Base-by-base conservation (phyloP, 148 eudicot species). In the Suaeda aralocaspica region DNA sequence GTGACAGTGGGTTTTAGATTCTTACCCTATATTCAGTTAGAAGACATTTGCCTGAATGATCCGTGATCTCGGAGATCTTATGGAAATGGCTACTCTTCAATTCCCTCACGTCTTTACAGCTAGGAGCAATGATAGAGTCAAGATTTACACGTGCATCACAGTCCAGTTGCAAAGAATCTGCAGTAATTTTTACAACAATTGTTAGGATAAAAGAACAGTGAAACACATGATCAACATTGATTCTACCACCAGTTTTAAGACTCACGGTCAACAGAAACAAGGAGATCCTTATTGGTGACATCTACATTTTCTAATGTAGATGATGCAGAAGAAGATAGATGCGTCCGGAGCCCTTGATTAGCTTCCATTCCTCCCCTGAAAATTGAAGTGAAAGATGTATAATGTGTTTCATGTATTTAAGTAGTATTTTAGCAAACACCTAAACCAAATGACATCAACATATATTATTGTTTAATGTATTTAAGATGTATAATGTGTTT, bases 131-230 rank as follows among this genome's bases (percentile, higher is more conserved):
- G 80, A 86, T 87, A 74, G 92, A 89, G 66, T 94, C 96, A 49
- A 95, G 85, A 74, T 91, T 91, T 36, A 55, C 80, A 64, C 85
- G 76, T 53, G 99, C 99, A 61, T 89, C 93, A 57, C 80, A 85
- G 73, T 91, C 97, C 44, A 95, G 88, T 87, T 89, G 96, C 57
- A 95, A 82, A 16, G 97, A 84, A 75, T 84, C 97, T 95, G 91
- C 85, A 76, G 65, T 68, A 9, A 29, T 46, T 53, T 64, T 48
- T 22, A 24, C 30, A 1, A 1, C 1, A 10, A 30, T n/a, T 30
- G 33, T 76, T 64, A 76, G 67, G 25, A 68, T 58, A 59, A 57
- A 44, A 68, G 12, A 21, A 29, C 56, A 67, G 10, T 7, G 46
- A 36, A 29, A 72, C 15, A 1, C 31, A 9, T 7, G 1, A 56